Base-by-base conservation (phyloP, 1,284 basidiomycete species). In the Malassezia pachydermatis region DNA sequence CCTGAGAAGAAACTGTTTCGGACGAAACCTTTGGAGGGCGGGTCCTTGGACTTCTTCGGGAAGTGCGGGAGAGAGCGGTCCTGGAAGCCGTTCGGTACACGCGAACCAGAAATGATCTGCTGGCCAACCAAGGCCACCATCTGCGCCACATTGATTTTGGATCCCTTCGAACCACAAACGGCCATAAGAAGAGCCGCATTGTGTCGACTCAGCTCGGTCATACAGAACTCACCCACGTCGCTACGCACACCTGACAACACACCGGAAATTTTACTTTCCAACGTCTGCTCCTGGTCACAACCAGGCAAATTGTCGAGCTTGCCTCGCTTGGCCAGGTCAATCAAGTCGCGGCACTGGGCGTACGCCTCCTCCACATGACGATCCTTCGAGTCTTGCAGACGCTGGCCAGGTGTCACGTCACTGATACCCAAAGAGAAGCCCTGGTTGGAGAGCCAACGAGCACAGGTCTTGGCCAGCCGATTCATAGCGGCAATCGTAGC, bases 61-160 rank as follows among this genome's bases (percentile, higher is more conserved):
- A 98, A 99, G 74, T 99, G 94, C 1, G 94, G 94, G 19, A 99
- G 78, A 1, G 94, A 95, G 39, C 94, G 86, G 74, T 99, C 94
- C 74, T 98, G 94, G 77, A 99, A 98, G 43, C 92, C 94, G 77
- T 98, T 87, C 1, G 89, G 89, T 6, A 99, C 90, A 81, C 94
- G 94, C 72, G 88, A 86, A 19, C 94, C 94, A 20, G 86, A 83
- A 60, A 98, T 98, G 73, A 98, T 96, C 71, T 99, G 94, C 72
- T 99, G 94, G 9, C 94, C 94, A 61, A 99, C 94, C 80, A 90
- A 95, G 60, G 94, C 94, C 51, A 98, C 94, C 94, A 99, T 99
- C 76, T 99, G 94, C 11, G 89, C 94, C 51, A 99, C 94, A 74
- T 99, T 98, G 76, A 98, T 95, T 59, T 90, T 88, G 64, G 92